These are phyloP conservation scores for Cyberlindnera nakhonratchasimensis DNA, from an alignment of 805 yeast species.

Conservation along the genomic window DNA sequence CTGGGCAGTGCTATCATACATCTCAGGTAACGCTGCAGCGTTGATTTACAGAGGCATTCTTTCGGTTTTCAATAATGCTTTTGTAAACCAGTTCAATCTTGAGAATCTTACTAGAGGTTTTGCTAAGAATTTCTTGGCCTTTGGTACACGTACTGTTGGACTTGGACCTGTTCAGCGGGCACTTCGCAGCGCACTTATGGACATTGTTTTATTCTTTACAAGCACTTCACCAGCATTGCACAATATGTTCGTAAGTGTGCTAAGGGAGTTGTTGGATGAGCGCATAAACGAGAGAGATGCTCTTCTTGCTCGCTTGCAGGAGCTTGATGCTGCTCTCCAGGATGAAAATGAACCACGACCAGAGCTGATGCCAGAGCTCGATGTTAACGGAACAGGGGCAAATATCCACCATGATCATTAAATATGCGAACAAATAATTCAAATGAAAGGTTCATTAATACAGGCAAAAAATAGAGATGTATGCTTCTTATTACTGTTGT, in stretches of 20 bases:
- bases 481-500: neutral
- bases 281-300: slow-evolving; percentile 2
- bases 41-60: neutral
- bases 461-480: too few species aligned
- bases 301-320: neutral
- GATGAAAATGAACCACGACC: neutral
- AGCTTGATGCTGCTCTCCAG: neutral
- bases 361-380: neutral
- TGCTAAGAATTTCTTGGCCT: neutral
- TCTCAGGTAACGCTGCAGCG: neutral
- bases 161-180: slow-evolving; percentile 2
- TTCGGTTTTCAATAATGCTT: neutral
- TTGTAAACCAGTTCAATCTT: neutral
- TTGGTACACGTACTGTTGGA: slow-evolving; percentile 3
- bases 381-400: neutral
- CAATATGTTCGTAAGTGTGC: slow-evolving; percentile 2
- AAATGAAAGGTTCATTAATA: too few species aligned
- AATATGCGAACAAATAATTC: too few species aligned
- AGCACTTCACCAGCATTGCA: slow-evolving; percentile 15
- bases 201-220: slow-evolving; percentile 10
- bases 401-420: slow-evolving; percentile 1
- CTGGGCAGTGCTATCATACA: neutral
- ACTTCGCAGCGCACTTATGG: slow-evolving; percentile 2
- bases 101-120: neutral
- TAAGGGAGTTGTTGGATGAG: neutral